Evolutionary conservation across 2,329 filamentous ascomycete genomes (phyloP), one percentile per base, ranked within the genome.

Genomic region (Huntiella decipiens): DNA sequence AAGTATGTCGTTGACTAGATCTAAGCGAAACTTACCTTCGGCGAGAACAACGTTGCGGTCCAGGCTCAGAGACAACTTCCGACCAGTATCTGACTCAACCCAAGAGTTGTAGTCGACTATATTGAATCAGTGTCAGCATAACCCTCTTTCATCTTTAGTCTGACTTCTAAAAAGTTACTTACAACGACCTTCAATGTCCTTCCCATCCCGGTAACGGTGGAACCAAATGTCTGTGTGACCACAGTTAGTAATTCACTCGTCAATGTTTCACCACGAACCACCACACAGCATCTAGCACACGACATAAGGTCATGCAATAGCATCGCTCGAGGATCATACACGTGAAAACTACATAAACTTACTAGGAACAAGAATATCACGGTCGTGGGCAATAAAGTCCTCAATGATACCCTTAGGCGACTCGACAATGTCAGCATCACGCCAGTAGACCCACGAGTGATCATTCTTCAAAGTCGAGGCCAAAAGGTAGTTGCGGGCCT

Each of bases 371-470:
- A 98, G 66, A 49, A 98, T 74, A 60, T 98, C 91, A 57, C 79
- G 78, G 60, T 98, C 83, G 57, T 96, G 91, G 15, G 84, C 83
- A 55, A 93, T 82, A 54, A 98, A 92, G 57, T 98, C 91, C 64
- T 98, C 87, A 32, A 98, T 68, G 51, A 98, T 92, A 57, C 74
- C 79, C 52, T 73, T 71, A 1, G 88, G 85, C 59, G 82, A 93
- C 58, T 98, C 87, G 40, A 83, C 77, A 55, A 98, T 95, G 61
- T 98, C 91, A 43, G 94, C 87, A 60, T 98, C 91, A 50, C 91
- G 77, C 91, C 91, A 98, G 62, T 95, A 96, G 6, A 96, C 87
- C 91, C 91, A 98, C 6, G 86, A 88, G 60, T 98, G 91, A 51
- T 96, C 86, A 0, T 86, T 77, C 66, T 92, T 93, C 56, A 98